Base-by-base conservation (phyloP, 1,139 yeast genomes). In the Yamadazyma dushanensis region DNA sequence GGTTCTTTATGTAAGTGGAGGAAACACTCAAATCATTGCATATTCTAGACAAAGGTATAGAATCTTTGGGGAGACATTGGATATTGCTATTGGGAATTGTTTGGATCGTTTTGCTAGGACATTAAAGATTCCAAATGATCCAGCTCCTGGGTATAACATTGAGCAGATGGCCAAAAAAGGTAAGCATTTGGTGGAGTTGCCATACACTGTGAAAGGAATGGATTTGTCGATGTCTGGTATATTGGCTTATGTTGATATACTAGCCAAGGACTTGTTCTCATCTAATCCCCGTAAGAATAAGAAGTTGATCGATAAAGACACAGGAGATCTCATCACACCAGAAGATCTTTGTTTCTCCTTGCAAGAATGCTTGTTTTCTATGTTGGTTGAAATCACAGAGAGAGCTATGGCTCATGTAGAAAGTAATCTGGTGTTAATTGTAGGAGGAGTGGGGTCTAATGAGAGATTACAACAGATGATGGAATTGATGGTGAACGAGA, bases 381-480 rank as follows among this genome's bases (percentile, higher is more conserved):
- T 92, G 99, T 74, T 92, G 45, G 97, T 94, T 15, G 99, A 92
- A 61, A 92, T 92, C 49, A 92, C 98, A 0, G 99, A 92, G 57
- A 71, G 99, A 31, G 99, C 99, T 2, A 85, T 92, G 95, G 98
- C 98, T 0, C 99, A 92, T 54, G 97, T 92, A 3, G 84, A 85
- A 49, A 78, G 95, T 15, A 76, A 77, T 43, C 96, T 90, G 56
- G 98, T 92, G 13, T 68, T 92, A 37, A 88, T 92, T 38, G 99
- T 92, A 3, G 98, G 98, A 7, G 99, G 98, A 14, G 99, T 92
- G 11, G 99, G 99, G 0, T 88, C 96, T 47, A 92, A 92, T 54
- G 83, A 81, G 47, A 63, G 98, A 42, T 63, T 92, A 40, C 99
- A 92, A 56, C 83, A 87, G 50, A 94, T 94, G 98, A 92, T 92